These are phyloP conservation scores for Alternaria ventricosa DNA, from an alignment of 2,329 filamentous ascomycete species.

Conservation along the genomic window DNA sequence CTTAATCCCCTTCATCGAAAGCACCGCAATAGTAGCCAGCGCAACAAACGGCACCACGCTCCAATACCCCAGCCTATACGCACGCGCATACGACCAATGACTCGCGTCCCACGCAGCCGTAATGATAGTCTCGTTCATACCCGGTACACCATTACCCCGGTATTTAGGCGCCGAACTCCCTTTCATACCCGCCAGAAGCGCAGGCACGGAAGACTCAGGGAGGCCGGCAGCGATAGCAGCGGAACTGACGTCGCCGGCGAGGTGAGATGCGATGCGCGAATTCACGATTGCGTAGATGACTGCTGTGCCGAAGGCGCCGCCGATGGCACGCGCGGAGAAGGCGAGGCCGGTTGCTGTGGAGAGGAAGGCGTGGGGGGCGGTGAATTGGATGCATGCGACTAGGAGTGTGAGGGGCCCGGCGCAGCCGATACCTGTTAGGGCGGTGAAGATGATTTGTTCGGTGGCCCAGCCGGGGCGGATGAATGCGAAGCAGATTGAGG, in stretches of 20 bases:
- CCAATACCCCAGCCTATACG: slow-evolving; percentile 40
- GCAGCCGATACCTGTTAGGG: slow-evolving; percentile 35
- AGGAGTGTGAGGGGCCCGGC: slow-evolving; percentile 41
- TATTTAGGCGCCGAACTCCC: slow-evolving; percentile 18
- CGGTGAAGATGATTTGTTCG: slow-evolving; percentile 35
- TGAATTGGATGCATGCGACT: slow-evolving; percentile 42
- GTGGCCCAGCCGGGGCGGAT: slow-evolving; percentile 34
- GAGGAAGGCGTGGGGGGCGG: slow-evolving; percentile 38
- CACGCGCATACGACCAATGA: slow-evolving; percentile 38
- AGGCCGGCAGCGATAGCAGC: slow-evolving; percentile 34
- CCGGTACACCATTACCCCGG: slow-evolving; percentile 17
- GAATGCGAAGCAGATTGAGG: slow-evolving; percentile 34
- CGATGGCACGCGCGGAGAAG: slow-evolving; percentile 42
- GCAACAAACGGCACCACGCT: slow-evolving; percentile 43
- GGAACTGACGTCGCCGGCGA: slow-evolving; percentile 23
- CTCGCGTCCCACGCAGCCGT: slow-evolving; percentile 33
- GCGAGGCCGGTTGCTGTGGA: slow-evolving; percentile 42
- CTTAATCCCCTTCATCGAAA: slow-evolving; percentile 36
- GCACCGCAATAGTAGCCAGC: slow-evolving; percentile 31
- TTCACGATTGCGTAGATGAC: slow-evolving; percentile 41
- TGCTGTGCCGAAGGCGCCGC: slow-evolving; percentile 41
- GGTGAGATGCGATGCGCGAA: slow-evolving; percentile 28
- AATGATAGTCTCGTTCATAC: slow-evolving; percentile 25
- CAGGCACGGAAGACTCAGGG: slow-evolving; percentile 23
- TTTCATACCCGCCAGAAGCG: slow-evolving; percentile 29